A percentile compares a stretch with the other conserved stretches of the same genome.
phyloP scores from a whole-genome alignment of 2,329 filamentous ascomycete species.

The Drechslerella coelobrocha region DNA sequence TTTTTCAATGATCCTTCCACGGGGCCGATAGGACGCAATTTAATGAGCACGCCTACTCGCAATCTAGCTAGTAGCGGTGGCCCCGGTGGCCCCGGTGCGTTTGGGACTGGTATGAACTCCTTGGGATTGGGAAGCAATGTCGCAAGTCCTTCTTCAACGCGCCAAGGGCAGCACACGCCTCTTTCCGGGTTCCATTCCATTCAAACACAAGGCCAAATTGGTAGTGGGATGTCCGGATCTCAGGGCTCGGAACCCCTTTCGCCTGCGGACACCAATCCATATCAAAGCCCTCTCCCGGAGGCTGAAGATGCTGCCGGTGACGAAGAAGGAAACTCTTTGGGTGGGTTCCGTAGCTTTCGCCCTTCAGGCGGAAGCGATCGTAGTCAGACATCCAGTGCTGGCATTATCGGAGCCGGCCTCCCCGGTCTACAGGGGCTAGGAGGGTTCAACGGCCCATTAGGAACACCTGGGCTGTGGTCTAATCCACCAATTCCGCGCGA shows the following conservation, averaged over 20 bases:
- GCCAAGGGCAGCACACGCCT: slow-evolving; percentile 59
- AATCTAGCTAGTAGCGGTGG: slow-evolving; percentile 33
- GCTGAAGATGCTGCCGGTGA: slow-evolving; percentile 70
- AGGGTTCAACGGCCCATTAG: slow-evolving; percentile 67
- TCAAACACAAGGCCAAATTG: slow-evolving; percentile 61
- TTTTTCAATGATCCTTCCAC: slow-evolving; percentile 32
- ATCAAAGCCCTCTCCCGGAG: slow-evolving; percentile 84
- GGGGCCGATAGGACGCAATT: slow-evolving; percentile 60
- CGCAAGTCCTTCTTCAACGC: slow-evolving; percentile 66
- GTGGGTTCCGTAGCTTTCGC: slow-evolving; percentile 61
- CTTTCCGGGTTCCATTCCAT: slow-evolving; percentile 62
- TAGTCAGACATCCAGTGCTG: slow-evolving; percentile 86
- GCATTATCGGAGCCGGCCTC: slow-evolving; percentile 66
- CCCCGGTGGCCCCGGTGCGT: slow-evolving; percentile 58
- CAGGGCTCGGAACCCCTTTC: slow-evolving; percentile 75
- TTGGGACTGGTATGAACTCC: slow-evolving; percentile 69
- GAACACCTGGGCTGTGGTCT: slow-evolving; percentile 70
- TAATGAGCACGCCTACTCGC: slow-evolving; percentile 59
- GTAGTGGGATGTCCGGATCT: slow-evolving; percentile 54
- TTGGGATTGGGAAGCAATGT: slow-evolving; percentile 66
- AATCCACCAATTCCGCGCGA: slow-evolving; percentile 66
- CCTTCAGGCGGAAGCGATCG: slow-evolving; percentile 77
- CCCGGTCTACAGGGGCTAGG: slow-evolving; percentile 64
- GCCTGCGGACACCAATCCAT: slow-evolving; percentile 94
- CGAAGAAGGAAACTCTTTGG: slow-evolving; percentile 65